These are phyloP conservation scores for Pholiota adiposa DNA, from an alignment of 1,284 basidiomycete species.

Conservation along the genomic window DNA sequence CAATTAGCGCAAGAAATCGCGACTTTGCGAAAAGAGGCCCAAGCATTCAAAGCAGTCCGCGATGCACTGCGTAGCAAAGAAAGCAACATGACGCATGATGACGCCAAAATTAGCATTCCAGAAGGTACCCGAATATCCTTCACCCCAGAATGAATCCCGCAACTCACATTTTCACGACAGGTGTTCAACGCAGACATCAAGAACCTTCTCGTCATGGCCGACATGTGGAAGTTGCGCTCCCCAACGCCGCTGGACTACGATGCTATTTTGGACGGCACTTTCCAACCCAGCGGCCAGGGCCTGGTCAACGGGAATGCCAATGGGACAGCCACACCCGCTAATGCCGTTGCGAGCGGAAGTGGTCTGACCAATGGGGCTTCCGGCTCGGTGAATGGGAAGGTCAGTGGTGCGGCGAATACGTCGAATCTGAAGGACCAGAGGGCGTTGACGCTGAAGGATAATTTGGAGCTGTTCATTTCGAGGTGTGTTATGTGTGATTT, in stretches of 20 bases:
- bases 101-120: conserved; percentile 81
- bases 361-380: conserved; percentile 23
- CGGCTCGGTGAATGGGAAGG: conserved; percentile 10
- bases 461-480: conserved; percentile 79
- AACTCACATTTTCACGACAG: conserved; percentile 42
- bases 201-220: conserved; percentile 92
- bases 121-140: conserved; percentile 59
- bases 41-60: conserved; percentile 85
- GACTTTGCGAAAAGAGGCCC: conserved; percentile 86
- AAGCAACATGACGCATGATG: conserved; percentile 36
- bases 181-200: conserved; percentile 90
- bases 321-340: conserved; percentile 19
- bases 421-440: conserved; percentile 81
- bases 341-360: conserved; percentile 31
- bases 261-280: conserved; percentile 64
- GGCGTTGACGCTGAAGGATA: conserved; percentile 77
- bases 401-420: conserved; percentile 30
- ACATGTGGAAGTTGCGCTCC: conserved; percentile 94
- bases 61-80: conserved; percentile 54
- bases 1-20: conserved; percentile 86
- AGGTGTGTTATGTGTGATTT: conserved; percentile 55
- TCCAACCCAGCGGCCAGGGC: conserved; percentile 39
- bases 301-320: conserved; percentile 16
- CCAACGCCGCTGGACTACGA: conserved; percentile 84
- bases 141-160: neutral